Conservation (phyloP, 2,329 filamentous ascomycete genomes). For the Eutypella sp. region DNA sequence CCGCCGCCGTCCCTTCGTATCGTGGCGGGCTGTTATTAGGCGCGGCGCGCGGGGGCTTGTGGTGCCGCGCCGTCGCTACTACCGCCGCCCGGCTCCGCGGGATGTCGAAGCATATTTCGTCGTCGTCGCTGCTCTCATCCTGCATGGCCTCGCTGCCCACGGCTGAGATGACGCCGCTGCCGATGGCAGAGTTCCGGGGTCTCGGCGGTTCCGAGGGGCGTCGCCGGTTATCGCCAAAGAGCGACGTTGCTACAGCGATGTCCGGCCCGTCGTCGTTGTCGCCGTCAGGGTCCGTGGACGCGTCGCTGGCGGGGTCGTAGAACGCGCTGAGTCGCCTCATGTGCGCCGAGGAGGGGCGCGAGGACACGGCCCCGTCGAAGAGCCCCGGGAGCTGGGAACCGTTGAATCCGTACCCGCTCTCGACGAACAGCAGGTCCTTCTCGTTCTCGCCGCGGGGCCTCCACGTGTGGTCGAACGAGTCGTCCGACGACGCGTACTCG, state of each 20-base stretch:
- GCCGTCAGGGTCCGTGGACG: slow-evolving; percentile 14
- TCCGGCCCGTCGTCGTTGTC: background rate
- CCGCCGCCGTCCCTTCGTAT: background rate
- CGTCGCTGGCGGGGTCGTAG: background rate
- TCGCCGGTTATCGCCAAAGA: background rate
- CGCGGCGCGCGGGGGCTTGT: background rate
- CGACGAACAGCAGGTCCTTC: slow-evolving; percentile 22
- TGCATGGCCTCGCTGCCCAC: background rate
- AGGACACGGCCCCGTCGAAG: slow-evolving; percentile 10
- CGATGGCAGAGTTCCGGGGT: too few species aligned
- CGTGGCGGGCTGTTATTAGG: background rate
- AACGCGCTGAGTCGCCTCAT: background rate
- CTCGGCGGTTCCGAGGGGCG: too few species aligned
- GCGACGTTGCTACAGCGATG: background rate
- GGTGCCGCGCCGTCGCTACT: background rate
- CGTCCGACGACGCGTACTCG: slow-evolving; percentile 17
- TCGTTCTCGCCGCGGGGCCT: slow-evolving; percentile 18
- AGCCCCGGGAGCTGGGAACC: slow-evolving; percentile 18
- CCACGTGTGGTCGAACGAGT: slow-evolving; percentile 12
- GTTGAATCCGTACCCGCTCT: slow-evolving; percentile 16
- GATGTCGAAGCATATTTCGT: background rate
- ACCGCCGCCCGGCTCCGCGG: background rate
- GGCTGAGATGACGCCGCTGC: too few species aligned
- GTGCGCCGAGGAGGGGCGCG: background rate
- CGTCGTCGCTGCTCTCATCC: background rate